These are phyloP conservation scores for Neonectria magnoliae DNA, from an alignment of 2,329 filamentous ascomycete species.

Conservation along the genomic window DNA sequence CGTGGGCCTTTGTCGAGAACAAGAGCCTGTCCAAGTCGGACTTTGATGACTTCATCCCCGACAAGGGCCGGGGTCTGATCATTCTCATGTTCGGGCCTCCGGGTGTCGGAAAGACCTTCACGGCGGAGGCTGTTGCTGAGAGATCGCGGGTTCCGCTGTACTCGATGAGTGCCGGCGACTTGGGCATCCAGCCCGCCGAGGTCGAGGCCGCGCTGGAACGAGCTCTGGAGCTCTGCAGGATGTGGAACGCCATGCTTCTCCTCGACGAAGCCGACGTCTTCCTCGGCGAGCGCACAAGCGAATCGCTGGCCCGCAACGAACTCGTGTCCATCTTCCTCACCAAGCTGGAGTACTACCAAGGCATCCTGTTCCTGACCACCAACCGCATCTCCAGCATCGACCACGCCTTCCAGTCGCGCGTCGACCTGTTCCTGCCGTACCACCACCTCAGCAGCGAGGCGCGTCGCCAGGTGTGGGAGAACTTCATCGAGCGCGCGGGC, in stretches of 20 bases:
- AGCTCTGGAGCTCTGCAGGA: constrained; percentile 55
- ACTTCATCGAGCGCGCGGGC: constrained; percentile 47
- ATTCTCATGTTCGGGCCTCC: constrained; percentile 57
- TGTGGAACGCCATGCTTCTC: constrained; percentile 57
- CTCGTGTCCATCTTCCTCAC: constrained; percentile 51
- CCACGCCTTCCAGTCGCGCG: constrained; percentile 50
- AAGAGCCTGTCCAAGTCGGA: constrained; percentile 40
- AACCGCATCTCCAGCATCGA: constrained; percentile 50
- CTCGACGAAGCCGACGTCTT: constrained; percentile 58
- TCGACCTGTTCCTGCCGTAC: constrained; percentile 47
- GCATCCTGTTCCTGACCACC: constrained; percentile 51
- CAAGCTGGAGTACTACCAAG: constrained; percentile 50
- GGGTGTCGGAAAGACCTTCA: constrained; percentile 59
- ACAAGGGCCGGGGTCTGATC: constrained; percentile 55
- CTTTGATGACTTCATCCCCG: constrained; percentile 49
- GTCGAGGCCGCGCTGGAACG: constrained; percentile 49
- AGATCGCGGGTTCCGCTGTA: constrained; percentile 51
- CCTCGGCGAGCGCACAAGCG: constrained; percentile 46
- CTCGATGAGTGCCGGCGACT: constrained; percentile 51
- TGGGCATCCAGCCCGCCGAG: constrained; percentile 47
- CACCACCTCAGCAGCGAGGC: constrained; percentile 41
- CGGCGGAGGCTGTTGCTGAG: constrained; percentile 54
- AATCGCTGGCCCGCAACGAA: constrained; percentile 52
- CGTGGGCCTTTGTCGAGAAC: constrained; percentile 52
- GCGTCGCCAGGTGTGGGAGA: constrained; percentile 49